These are phyloP conservation scores for Aaosphaeria arxii DNA, from an alignment of 2,329 filamentous ascomycete genomes.

Conservation along the genomic window DNA sequence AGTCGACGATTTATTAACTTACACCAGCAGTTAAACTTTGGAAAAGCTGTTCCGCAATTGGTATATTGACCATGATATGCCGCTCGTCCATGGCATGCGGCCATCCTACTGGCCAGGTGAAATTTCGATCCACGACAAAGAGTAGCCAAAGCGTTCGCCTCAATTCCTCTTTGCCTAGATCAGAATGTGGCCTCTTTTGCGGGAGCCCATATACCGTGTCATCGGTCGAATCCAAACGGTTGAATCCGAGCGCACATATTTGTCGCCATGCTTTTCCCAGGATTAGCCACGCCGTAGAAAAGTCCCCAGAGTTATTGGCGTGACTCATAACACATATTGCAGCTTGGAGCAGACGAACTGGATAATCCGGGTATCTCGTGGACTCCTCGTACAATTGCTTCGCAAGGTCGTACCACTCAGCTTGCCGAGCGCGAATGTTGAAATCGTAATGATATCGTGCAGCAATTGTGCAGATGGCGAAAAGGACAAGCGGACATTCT, in stretches of 20 bases:
- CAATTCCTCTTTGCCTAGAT: slow-evolving; percentile 24
- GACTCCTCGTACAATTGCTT: slow-evolving; percentile 26
- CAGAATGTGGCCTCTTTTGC: slow-evolving; percentile 1
- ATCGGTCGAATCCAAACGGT: slow-evolving; percentile 20
- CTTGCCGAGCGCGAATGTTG: slow-evolving; percentile 12
- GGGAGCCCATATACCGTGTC: not conserved
- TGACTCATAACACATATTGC: slow-evolving; percentile 21
- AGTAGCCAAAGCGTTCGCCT: slow-evolving; percentile 29
- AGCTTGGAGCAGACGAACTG: slow-evolving; percentile 24
- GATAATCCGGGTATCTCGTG: slow-evolving; percentile 12
- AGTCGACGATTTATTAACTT: not conserved
- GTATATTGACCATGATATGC: slow-evolving; percentile 31
- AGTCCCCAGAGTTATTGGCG: slow-evolving; percentile 23
- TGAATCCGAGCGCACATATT: slow-evolving; percentile 22
- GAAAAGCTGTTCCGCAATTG: slow-evolving; percentile 18
- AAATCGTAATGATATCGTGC: slow-evolving; percentile 19
- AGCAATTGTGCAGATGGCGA: slow-evolving; percentile 24
- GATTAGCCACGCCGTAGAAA: slow-evolving; percentile 24
- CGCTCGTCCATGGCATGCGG: slow-evolving; percentile 24
- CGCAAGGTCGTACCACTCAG: slow-evolving; percentile 27
- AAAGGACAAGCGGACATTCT: slow-evolving; percentile 19
- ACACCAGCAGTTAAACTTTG: slow-evolving; percentile 14
- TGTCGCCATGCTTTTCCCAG: slow-evolving; percentile 34
- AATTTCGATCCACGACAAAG: slow-evolving; percentile 25
- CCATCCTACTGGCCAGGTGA: slow-evolving; percentile 27